Evolutionary conservation across 768 basidiomycete species (phyloP), one percentile per base, ranked within the genome.

Genomic region (Crepidotus variabilis): DNA sequence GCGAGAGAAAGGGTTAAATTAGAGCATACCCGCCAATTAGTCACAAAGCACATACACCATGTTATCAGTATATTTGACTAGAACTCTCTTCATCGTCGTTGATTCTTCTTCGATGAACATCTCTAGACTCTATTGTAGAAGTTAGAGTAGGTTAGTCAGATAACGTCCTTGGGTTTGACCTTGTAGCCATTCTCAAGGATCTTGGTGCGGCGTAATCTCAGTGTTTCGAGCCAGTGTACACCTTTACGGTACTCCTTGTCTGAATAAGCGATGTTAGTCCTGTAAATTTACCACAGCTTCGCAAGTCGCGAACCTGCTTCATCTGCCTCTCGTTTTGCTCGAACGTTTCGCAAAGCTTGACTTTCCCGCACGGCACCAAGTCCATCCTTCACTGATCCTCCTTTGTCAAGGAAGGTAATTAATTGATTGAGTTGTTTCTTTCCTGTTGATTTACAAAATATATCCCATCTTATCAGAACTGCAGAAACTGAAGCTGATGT

Each of bases 241-340:
- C 85, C 92, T 61, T 88, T 90, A 23, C 94, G 78, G 65, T 97
- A 97, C 57, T 95, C 93, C 68, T 87, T 91, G 69, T 97, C 94
- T 91, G 28, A 28, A 28, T 3, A 28, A 28, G 28, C 28, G 8
- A 28, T n/a, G 28, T 28, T 4, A 28, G 28, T 28, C 28, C 8
- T 8, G 8, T 8, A 8, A 28, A 28, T 28, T 28, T 28, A 8
- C 28, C 8, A 8, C 28, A 8, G 3, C 14, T 33, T 21, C 16
- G 7, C 16, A 43, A 43, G 1, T 48, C 39, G n/a, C 78, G 59
- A 56, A 89, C 92, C 90, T 57, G 94, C 93, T 69, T 96, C 94
- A 34, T 96, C 94, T 4, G 89, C 87, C 61, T 97, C 94, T 50
- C 94, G 78, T 72, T 94, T 95, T 21, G 89, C 85, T 39, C 88